Conservation (phyloP, 2,329 filamentous ascomycete species). For the Geosmithia morbida region DNA sequence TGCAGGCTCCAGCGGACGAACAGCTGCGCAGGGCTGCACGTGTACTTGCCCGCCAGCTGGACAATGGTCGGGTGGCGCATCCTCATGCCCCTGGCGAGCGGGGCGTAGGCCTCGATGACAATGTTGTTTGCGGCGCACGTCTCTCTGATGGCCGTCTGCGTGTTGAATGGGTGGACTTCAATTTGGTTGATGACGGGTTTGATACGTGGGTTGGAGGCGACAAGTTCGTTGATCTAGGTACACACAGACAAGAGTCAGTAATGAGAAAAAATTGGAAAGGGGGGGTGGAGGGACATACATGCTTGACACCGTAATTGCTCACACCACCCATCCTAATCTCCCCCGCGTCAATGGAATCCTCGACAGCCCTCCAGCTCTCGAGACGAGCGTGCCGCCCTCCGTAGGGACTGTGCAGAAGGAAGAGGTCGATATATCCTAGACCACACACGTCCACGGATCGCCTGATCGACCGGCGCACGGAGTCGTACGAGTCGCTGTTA, state of each 20-base stretch:
- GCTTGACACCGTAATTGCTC: slow-evolving; percentile 63
- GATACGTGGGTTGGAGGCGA: slow-evolving; percentile 45
- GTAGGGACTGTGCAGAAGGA: slow-evolving; percentile 67
- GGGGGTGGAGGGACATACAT: slow-evolving; percentile 36
- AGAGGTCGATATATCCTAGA: slow-evolving; percentile 64
- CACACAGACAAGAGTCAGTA: not conserved
- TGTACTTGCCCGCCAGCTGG: slow-evolving; percentile 50
- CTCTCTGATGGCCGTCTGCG: slow-evolving; percentile 48
- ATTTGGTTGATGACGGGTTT: slow-evolving; percentile 65
- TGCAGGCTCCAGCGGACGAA: slow-evolving; percentile 68
- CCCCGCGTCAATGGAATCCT: slow-evolving; percentile 60
- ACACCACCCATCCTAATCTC: slow-evolving; percentile 61
- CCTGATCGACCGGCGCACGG: slow-evolving; percentile 50
- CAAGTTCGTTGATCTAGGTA: slow-evolving; percentile 50
- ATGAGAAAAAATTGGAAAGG: not conserved
- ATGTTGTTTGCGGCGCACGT: slow-evolving; percentile 55
- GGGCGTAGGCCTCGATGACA: slow-evolving; percentile 66
- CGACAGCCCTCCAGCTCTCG: slow-evolving; percentile 62
- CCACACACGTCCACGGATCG: slow-evolving; percentile 49
- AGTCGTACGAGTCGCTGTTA: slow-evolving; percentile 50
- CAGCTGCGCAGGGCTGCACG: slow-evolving; percentile 57
- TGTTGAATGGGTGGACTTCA: slow-evolving; percentile 74
- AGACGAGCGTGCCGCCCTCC: slow-evolving; percentile 54
- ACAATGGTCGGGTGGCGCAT: slow-evolving; percentile 54
- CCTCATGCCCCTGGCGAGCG: slow-evolving; percentile 55